phyloP scores from a whole-genome alignment of 805 yeast genomes.

The Cyberlindnera bimundalis region DNA sequence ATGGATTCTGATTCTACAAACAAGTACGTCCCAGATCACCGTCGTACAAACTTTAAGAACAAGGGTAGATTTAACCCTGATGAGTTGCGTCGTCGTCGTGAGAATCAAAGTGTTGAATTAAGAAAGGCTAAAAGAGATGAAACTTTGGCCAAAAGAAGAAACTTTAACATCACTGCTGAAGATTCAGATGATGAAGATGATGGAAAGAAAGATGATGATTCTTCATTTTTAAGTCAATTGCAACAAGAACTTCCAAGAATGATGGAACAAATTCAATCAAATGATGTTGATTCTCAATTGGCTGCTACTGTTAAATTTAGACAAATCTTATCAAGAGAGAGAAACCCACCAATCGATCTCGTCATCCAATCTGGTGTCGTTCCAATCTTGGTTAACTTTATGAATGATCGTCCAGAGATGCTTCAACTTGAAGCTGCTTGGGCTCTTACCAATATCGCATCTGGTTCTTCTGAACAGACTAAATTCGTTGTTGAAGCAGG shows the following conservation, averaged over 20 bases:
- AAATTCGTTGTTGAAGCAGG: constrained; percentile 86
- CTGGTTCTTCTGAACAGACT: constrained; percentile 89
- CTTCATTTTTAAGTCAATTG: constrained; percentile 44
- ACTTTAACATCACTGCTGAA: constrained; percentile 50
- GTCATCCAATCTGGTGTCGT: constrained; percentile 94
- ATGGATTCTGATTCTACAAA: constrained; percentile 78
- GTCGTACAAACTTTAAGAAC: constrained; percentile 94
- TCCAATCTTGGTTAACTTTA: constrained; percentile 82
- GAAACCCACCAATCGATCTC: constrained; percentile 91
- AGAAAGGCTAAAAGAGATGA: constrained; percentile 97
- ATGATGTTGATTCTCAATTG: constrained; percentile 74
- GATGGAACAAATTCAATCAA: constrained; percentile 75
- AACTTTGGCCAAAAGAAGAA: constrained; percentile 89
- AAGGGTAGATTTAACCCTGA: constrained; percentile 91
- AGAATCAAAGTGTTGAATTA: constrained; percentile 93
- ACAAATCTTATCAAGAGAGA: constrained; percentile 89
- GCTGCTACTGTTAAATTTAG: constrained; percentile 91
- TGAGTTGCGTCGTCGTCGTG: constrained; percentile 96
- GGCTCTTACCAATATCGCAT: constrained; percentile 98
- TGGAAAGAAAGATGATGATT: constrained; percentile 31
- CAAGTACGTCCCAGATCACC: constrained; percentile 94
- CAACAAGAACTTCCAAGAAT: constrained; percentile 75
- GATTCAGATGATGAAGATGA: constrained; percentile 49
- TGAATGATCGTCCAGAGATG: constrained; percentile 77
- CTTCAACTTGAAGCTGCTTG: constrained; percentile 97